These are phyloP conservation scores for Metarhizium anisopliae DNA, from an alignment of 2,329 filamentous ascomycete genomes.

Conservation along the genomic window DNA sequence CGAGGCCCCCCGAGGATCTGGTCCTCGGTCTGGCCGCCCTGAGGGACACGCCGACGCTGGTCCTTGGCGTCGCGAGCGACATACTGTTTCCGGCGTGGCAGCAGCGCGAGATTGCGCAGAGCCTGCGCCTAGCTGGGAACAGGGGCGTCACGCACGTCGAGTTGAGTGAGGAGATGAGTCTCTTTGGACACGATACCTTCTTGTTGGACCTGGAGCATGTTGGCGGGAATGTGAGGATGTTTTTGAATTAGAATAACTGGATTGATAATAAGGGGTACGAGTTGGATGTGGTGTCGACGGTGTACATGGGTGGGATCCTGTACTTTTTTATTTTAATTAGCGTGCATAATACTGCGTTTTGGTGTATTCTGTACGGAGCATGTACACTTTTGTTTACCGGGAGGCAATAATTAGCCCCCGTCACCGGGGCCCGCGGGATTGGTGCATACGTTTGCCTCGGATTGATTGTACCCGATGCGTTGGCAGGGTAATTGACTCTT, in stretches of 20 bases:
- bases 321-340: no score
- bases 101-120: slow-evolving; percentile 85
- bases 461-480: no score
- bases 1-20: slow-evolving; percentile 66
- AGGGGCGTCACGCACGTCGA: slow-evolving; percentile 78
- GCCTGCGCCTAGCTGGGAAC: slow-evolving; percentile 70
- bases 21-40: slow-evolving; percentile 64
- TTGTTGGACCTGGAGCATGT: slow-evolving; percentile 87
- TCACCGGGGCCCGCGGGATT: no score
- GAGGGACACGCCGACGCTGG: slow-evolving; percentile 69
- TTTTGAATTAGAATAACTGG: slow-evolving; percentile 48
- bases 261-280: background rate
- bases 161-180: slow-evolving; percentile 83
- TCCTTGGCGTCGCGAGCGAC: slow-evolving; percentile 91
- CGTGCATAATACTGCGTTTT: no score
- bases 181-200: slow-evolving; percentile 97
- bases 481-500: no score
- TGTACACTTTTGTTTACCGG: no score
- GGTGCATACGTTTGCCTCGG: no score
- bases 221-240: slow-evolving; percentile 71
- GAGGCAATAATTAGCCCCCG: no score
- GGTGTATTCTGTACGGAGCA: no score
- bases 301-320: background rate
- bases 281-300: background rate
- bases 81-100: slow-evolving; percentile 98